Conservation (phyloP, 2,329 filamentous ascomycete genomes). For the Leptographium galeiforme region DNA sequence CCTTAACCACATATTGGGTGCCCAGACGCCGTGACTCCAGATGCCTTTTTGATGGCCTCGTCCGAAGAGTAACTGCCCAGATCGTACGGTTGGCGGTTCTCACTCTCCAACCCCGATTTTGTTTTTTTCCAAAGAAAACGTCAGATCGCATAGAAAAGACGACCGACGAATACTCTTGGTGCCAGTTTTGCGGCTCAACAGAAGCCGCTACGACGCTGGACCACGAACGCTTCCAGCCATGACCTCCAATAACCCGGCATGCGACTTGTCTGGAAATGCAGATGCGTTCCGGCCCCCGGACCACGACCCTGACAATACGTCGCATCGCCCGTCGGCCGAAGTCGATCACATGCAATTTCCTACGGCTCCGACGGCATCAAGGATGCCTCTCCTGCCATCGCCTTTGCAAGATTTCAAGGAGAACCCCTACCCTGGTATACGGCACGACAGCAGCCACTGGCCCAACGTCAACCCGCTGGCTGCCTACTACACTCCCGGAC, state of each 20-base stretch:
- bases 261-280: background rate
- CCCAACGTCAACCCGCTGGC: slow-evolving; percentile 35
- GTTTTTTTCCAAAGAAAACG: too few relatives aligned
- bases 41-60: background rate
- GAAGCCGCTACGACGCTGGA: background rate
- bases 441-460: slow-evolving; percentile 25
- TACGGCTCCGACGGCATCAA: background rate
- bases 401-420: background rate
- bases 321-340: background rate
- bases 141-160: too few relatives aligned
- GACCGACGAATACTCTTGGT: too few relatives aligned
- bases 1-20: background rate
- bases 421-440: slow-evolving; percentile 6
- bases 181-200: background rate
- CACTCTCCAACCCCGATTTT: too few relatives aligned
- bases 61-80: too few relatives aligned
- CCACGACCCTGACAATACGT: background rate
- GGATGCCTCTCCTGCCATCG: background rate
- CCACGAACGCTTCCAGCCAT: background rate
- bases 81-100: too few relatives aligned
- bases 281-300: background rate
- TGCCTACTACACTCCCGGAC: slow-evolving; percentile 31
- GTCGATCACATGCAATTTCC: background rate
- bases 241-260: background rate
- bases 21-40: background rate